Evolutionary conservation across 768 basidiomycete species (phyloP).

Genomic region (Leccinum sublutescens): DNA sequence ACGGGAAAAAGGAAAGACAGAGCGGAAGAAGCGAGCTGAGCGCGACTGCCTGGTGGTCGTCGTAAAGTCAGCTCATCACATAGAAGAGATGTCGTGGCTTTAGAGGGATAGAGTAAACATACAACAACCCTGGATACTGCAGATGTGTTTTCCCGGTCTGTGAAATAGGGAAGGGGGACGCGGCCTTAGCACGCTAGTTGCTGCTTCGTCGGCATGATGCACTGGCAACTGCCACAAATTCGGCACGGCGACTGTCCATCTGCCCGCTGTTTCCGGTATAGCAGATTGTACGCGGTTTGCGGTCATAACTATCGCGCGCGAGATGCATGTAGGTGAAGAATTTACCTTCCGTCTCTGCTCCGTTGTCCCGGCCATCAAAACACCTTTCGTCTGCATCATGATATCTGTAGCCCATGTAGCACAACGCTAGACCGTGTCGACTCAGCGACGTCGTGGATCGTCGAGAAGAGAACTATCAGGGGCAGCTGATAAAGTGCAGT

Average conservation of each 20-base stretch:
- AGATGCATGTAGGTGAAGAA: neutral
- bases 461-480: neutral
- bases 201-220: neutral
- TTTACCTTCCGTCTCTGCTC: neutral
- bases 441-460: neutral
- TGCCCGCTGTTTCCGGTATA: too few relatives aligned
- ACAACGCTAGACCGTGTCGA: neutral
- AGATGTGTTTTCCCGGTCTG: slow-evolving; percentile 49
- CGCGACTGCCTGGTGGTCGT: slow-evolving; percentile 23
- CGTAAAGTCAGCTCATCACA: neutral
- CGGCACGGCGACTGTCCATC: too few relatives aligned
- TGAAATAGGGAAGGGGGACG: slow-evolving; percentile 9
- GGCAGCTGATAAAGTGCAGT: neutral
- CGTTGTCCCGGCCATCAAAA: neutral
- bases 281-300: too few relatives aligned
- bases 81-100: slow-evolving; percentile 9
- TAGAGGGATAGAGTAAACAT: slow-evolving; percentile 10
- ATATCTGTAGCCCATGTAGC: too few relatives aligned
- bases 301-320: too few relatives aligned
- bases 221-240: too few relatives aligned
- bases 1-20: neutral
- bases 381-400: too few relatives aligned
- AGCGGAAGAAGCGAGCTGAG: slow-evolving; percentile 40
- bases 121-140: slow-evolving; percentile 45
- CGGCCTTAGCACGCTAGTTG: neutral